Evolutionary conservation across 2,329 filamentous ascomycete species (phyloP), one percentile per base, ranked within the genome.

Genomic region (Xylaria sp.): DNA sequence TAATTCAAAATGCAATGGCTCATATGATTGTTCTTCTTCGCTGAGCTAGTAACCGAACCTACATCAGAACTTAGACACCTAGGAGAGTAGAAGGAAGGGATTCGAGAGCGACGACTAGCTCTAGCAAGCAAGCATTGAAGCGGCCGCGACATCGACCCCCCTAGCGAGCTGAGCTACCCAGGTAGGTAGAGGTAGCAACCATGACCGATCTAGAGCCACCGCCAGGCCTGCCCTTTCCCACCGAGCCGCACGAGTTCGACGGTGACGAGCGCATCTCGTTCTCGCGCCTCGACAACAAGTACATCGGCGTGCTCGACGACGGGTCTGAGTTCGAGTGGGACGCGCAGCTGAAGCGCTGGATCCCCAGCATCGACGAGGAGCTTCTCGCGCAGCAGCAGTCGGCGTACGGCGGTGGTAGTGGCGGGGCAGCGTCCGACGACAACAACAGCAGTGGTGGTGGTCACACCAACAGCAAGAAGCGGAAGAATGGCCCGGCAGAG

Each of bases 301-400:
- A 91, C 82, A 88, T 96, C 61, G 89, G 96, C 7, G 94, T 97
- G 69, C 91, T 93, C 65, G 92, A 94, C 56, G 90, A 96, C 77
- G 93, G 93, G 61, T 87, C 89, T 69, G 94, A 97, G 79, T 97
- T 91, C 82, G 92, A 94, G 78, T 98, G 91, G 82, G 90, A 97
- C 79, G 81, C 86, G 58, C 85, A 84, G 59, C 81, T 90, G 73
- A 90, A 88, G 81, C 87, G 89, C 80, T 98, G 94, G 94, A 85
- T 93, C 62, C 90, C 89, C 73, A 84, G 88, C 12, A 62, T 78
- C 14, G 83, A 84, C n/a, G 82, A 85, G 32, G 81, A 81, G 58
- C 75, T 79, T 34, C 70, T 72, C 70, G 80, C 64, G 63, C 79
- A 79, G 67, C 78, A 78, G 56, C 77, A 78, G 50, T 72, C 67